Evolutionary conservation across 163 green algal genomes (phyloP), one percentile per base, ranked within the genome.

Genomic region (Chloromonas sp.): DNA sequence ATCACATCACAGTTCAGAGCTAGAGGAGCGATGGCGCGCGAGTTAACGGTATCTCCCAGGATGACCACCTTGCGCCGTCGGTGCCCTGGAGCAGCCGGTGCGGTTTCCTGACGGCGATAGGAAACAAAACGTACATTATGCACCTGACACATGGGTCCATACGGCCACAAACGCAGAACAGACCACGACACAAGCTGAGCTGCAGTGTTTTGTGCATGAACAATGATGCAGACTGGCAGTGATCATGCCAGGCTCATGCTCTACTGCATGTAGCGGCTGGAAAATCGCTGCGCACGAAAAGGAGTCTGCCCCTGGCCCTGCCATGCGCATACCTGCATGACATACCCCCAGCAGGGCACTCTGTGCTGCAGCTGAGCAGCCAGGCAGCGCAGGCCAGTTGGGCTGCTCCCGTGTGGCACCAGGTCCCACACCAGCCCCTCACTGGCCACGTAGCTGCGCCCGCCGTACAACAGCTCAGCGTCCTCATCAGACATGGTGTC

Each of bases 311-410:
- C 5, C 66, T 74, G 5, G 5, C 5, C 66, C 5, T 74, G 66
- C 66, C 5, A 74, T 11, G 5, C 66, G 66, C 66, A n/a, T 58
- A 84, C 66, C 86, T 92, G 80, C 3, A 96, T 91, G 8, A 95
- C 91, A 76, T 98, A 99, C 14, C 97, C 97, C 93, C 93, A 98
- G 92, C 96, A 98, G 3, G 95, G 94, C 83, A 99, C 89, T 2
- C 95, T 91, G 89, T 99, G 97, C 88, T 96, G 91, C 84, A 99
- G 93, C 90, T 97, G 94, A 14, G 71, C 71, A 3, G 71, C 71
- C 13, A 74, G 66, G 66, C 66, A 74, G 5, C 66, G 5, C 71
- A 79, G 13, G 2, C 14, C 71, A 59, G 5, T 59, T 79, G 71
- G 5, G 5, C 71, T 36, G 2, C 71, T 58, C 71, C 71, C 13